Conservation (phyloP, 2,329 filamentous ascomycete genomes). For the Seiridium cupressi region DNA sequence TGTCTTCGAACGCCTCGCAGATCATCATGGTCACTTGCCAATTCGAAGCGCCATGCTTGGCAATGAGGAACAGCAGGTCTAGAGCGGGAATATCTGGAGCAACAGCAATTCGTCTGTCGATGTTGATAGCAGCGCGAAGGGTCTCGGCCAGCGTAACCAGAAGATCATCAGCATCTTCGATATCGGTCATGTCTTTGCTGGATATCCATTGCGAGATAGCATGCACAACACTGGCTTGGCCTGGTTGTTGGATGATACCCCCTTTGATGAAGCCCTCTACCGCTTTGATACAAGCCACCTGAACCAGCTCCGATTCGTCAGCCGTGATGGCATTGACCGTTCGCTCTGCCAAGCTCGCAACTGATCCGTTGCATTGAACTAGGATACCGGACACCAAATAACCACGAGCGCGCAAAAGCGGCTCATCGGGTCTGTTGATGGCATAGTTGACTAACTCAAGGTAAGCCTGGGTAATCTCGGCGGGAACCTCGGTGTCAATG, state of each 20-base stretch:
- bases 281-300: slow-evolving; percentile 86
- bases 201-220: slow-evolving; percentile 73
- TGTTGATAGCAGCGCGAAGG: slow-evolving; percentile 75
- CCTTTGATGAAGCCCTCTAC: slow-evolving; percentile 66
- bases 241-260: slow-evolving; percentile 55
- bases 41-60: slow-evolving; percentile 83
- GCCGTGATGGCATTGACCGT: slow-evolving; percentile 73
- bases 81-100: slow-evolving; percentile 71
- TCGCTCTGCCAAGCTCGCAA: slow-evolving; percentile 65
- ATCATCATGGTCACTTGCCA: slow-evolving; percentile 89
- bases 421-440: slow-evolving; percentile 66
- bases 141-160: slow-evolving; percentile 88
- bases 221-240: slow-evolving; percentile 44
- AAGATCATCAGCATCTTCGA: slow-evolving; percentile 87
- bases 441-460: slow-evolving; percentile 78
- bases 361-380: slow-evolving; percentile 65
- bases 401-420: slow-evolving; percentile 80
- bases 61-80: slow-evolving; percentile 82
- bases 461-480: slow-evolving; percentile 69
- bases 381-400: slow-evolving; percentile 83
- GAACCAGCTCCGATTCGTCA: slow-evolving; percentile 83
- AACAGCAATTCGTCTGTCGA: slow-evolving; percentile 74
- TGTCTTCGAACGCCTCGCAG: slow-evolving; percentile 86
- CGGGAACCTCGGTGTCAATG: slow-evolving; percentile 66
- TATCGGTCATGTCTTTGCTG: slow-evolving; percentile 75